Evolutionary conservation across 805 yeast genomes (phyloP).

Genomic region (Priceomyces carsonii): DNA sequence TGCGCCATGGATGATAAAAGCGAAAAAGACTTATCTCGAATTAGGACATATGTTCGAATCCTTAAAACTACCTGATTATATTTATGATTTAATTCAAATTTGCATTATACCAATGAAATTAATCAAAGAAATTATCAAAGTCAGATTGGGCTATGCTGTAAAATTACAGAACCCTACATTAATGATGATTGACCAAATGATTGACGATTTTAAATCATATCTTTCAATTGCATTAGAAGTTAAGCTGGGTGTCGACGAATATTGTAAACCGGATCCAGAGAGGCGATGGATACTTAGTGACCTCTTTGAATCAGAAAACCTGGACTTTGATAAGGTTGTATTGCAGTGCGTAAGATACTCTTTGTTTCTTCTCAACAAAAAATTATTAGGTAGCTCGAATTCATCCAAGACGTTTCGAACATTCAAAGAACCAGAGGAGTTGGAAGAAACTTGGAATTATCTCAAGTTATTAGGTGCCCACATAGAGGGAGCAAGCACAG

Average conservation of each 20-base stretch:
- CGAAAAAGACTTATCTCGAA: slow-evolving; percentile 68
- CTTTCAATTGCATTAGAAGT: slow-evolving; percentile 74
- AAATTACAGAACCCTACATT: slow-evolving; percentile 82
- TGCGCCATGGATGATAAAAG: slow-evolving; percentile 80
- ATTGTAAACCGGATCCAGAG: slow-evolving; percentile 51
- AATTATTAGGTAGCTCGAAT: slow-evolving; percentile 74
- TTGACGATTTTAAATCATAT: slow-evolving; percentile 79
- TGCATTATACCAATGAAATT: slow-evolving; percentile 77
- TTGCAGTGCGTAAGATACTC: slow-evolving; percentile 73
- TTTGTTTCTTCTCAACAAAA: slow-evolving; percentile 68
- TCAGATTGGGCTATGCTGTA: slow-evolving; percentile 75
- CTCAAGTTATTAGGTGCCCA: slow-evolving; percentile 74
- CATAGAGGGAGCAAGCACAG: slow-evolving; percentile 78
- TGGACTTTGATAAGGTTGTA: slow-evolving; percentile 61
- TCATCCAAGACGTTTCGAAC: slow-evolving; percentile 67
- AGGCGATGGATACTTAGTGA: slow-evolving; percentile 73
- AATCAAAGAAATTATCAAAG: slow-evolving; percentile 73
- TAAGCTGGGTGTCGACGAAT: slow-evolving; percentile 63
- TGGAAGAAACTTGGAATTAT: slow-evolving; percentile 80
- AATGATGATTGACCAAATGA: slow-evolving; percentile 94
- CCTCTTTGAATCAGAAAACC: slow-evolving; percentile 54
- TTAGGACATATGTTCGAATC: slow-evolving; percentile 62
- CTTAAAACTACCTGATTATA: slow-evolving; percentile 72
- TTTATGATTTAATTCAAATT: slow-evolving; percentile 62
- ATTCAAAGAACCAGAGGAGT: slow-evolving; percentile 87